Conservation (phyloP, 768 basidiomycete genomes). For the Hysterangium stoloniferum region DNA sequence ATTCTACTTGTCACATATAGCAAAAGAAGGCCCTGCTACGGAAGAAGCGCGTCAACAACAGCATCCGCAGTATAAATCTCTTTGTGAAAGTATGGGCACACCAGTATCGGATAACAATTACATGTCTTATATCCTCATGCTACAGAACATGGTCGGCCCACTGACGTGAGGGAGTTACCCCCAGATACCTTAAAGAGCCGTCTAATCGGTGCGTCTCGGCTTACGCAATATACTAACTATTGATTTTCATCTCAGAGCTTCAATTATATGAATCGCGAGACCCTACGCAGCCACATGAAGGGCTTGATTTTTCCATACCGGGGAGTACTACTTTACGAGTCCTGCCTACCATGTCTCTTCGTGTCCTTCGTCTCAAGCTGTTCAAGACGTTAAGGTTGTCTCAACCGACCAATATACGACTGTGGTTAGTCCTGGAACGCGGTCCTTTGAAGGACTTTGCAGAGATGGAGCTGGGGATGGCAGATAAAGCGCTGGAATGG, state of each 20-base stretch:
- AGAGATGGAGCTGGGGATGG: constrained; percentile 39
- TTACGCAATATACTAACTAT: too few relatives aligned
- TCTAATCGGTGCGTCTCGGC: constrained; percentile 15
- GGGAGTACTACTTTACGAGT: constrained; percentile 37
- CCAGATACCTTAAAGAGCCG: constrained; percentile 16
- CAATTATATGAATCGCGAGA: not conserved
- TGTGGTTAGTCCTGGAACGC: constrained; percentile 55
- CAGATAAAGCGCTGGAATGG: constrained; percentile 56
- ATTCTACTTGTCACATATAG: constrained; percentile 68
- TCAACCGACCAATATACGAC: constrained; percentile 27
- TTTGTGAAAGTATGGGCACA: constrained; percentile 50
- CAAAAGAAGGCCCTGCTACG: constrained; percentile 35
- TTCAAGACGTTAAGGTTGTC: constrained; percentile 35
- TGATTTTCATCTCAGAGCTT: not conserved
- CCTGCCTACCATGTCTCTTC: constrained; percentile 62
- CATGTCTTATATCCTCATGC: not conserved
- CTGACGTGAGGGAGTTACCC: not conserved
- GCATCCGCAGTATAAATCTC: constrained; percentile 58
- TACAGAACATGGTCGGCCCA: constrained; percentile 12
- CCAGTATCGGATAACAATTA: not conserved
- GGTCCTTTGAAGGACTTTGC: constrained; percentile 27
- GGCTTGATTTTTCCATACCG: constrained; percentile 19
- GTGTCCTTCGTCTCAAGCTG: constrained; percentile 55
- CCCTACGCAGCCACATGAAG: constrained; percentile 14
- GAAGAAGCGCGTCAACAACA: constrained; percentile 35